These are phyloP conservation scores for Linum lewisii DNA, from an alignment of 345 rosid species.

Conservation along the genomic window DNA sequence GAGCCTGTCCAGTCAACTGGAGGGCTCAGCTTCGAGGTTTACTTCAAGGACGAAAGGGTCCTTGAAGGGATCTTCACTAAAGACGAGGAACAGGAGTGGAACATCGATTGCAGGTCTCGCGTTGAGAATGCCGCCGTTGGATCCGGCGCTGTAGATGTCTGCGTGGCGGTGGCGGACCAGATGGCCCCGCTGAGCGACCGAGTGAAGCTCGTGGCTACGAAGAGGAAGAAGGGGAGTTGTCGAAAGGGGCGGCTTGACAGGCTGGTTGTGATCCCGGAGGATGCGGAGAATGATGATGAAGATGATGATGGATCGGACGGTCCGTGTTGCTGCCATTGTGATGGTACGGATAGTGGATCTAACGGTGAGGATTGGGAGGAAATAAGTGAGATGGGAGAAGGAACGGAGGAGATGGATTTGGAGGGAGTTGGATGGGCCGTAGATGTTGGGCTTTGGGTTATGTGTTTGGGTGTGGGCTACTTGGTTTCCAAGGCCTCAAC, in stretches of 20 bases:
- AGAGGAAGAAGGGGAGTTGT: constrained; percentile 18
- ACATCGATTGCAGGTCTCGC: constrained; percentile 46
- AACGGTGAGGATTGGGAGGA: constrained; percentile 17
- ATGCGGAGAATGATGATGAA: constrained; percentile 27
- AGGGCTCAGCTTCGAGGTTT: constrained; percentile 68
- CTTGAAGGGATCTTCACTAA: constrained; percentile 50
- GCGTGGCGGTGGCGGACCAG: constrained; percentile 55
- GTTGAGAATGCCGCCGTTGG: constrained; percentile 20
- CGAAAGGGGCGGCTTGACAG: constrained; percentile 16
- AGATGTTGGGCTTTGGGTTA: constrained; percentile 74
- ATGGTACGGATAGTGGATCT: constrained; percentile 8
- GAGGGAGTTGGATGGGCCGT: constrained; percentile 68
- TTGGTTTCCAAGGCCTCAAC: constrained; percentile 60
- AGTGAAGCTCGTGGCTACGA: constrained; percentile 30
- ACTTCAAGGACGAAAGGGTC: constrained; percentile 44
- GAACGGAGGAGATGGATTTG: constrained; percentile 32
- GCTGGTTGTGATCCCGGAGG: constrained; percentile 82
- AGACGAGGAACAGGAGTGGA: constrained; percentile 43
- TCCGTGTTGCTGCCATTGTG: constrained; percentile 25
- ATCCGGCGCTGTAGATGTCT: constrained; percentile 24
- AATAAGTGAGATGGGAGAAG: constrained; percentile 17
- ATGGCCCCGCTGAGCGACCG: constrained; percentile 37
- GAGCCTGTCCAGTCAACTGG: constrained; percentile 46
- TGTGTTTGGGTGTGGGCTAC: constrained; percentile 70
- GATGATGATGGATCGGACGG: constrained; percentile 16